A percentile compares a stretch with the other conserved stretches of the same genome.
These are phyloP conservation scores for Hysterangium stoloniferum DNA, from an alignment of 768 basidiomycete species.

Conservation along the genomic window DNA sequence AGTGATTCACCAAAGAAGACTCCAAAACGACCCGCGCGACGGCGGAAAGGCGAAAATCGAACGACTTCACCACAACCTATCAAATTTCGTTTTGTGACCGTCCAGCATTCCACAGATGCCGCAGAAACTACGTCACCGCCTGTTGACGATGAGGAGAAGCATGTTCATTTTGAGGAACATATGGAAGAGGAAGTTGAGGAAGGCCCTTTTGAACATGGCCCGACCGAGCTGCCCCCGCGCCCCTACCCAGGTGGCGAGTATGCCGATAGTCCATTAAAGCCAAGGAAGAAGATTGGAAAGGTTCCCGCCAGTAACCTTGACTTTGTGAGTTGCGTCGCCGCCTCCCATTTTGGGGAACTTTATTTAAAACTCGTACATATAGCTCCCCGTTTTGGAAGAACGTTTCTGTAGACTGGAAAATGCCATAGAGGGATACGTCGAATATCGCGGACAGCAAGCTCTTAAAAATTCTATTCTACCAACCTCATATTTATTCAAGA, in stretches of 20 bases:
- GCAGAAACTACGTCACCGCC: neutral
- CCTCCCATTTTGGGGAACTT: neutral
- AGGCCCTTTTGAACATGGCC: conserved; percentile 14
- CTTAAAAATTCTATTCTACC: conserved; percentile 6
- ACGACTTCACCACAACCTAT: neutral
- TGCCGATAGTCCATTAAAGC: conserved; percentile 8
- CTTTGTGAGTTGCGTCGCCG: conserved; percentile 6
- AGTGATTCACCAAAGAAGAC: neutral
- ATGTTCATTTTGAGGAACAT: conserved; percentile 6
- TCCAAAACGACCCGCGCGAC: neutral
- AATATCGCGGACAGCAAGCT: conserved; percentile 6
- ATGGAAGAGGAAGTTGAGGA: conserved; percentile 5
- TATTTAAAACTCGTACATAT: neutral
- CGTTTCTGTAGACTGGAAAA: conserved; percentile 9
- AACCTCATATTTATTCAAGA: no score
- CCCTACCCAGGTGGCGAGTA: conserved; percentile 13
- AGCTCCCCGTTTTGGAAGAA: conserved; percentile 11
- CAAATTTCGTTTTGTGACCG: conserved; percentile 6
- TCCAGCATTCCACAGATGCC: neutral
- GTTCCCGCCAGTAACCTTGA: conserved; percentile 14
- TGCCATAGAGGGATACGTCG: conserved; percentile 8
- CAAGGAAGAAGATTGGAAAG: conserved; percentile 8
- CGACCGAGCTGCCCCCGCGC: conserved; percentile 13
- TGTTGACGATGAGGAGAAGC: neutral
- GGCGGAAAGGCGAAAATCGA: neutral